Percentiles rank a stretch among this genome's conserved stretches.
phyloP scores from a whole-genome alignment of 495 filamentous ascomycete species.

The Aspergillus campestris region DNA sequence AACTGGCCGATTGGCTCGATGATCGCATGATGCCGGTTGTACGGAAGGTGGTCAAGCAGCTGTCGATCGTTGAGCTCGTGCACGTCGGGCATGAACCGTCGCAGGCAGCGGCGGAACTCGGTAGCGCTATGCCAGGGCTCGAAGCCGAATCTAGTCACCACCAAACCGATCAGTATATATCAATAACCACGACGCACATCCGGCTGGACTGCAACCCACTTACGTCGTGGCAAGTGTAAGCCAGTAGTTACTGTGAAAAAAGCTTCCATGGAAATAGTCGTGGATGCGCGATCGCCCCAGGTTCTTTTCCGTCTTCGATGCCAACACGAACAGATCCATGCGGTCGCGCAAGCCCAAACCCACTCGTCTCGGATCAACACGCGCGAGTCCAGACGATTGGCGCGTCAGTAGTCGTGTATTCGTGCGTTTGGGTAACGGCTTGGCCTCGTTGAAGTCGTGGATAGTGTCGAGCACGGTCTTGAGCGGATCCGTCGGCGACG shows the following conservation, averaged over 20 bases:
- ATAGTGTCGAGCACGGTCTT: conserved; percentile 24
- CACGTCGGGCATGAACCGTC: conserved; percentile 18
- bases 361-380: conserved; percentile 6
- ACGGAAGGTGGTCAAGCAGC: conserved; percentile 21
- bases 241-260: conserved; percentile 36
- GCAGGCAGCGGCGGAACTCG: conserved; percentile 23
- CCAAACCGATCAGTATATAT: not conserved
- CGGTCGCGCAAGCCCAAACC: conserved; percentile 20
- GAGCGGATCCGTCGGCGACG: conserved; percentile 15
- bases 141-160: conserved; percentile 24
- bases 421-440: not conserved
- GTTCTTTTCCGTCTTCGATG: conserved; percentile 20
- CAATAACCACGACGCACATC: too few relatives aligned
- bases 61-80: conserved; percentile 17
- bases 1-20: conserved; percentile 29
- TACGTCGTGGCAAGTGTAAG: conserved; percentile 28
- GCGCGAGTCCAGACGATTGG: conserved; percentile 2
- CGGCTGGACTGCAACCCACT: not conserved
- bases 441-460: conserved; percentile 12
- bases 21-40: conserved; percentile 35
- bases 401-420: conserved; percentile 12
- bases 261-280: conserved; percentile 25
- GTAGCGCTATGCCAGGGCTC: conserved; percentile 33
- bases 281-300: conserved; percentile 27
- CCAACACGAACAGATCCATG: conserved; percentile 23